Conservation (phyloP, 2,329 filamentous ascomycete species). For the Monilinia fructicola region DNA sequence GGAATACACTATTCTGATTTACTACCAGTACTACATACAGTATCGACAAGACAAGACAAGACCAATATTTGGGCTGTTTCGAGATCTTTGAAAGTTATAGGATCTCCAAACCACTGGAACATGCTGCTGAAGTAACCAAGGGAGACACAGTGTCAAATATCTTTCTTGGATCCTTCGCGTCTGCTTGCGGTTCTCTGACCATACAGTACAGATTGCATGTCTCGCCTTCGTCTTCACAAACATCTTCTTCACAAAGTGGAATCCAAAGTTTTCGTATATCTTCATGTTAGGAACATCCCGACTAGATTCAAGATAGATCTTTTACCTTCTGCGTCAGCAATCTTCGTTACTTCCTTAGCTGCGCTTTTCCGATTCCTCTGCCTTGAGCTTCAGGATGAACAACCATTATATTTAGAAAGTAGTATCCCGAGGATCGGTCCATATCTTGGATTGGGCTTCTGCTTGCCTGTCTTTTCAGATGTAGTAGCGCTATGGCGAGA, state of each 20-base stretch:
- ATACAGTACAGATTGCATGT: slow-evolving; percentile 53
- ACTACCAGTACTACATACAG: background rate
- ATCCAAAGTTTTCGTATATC: slow-evolving; percentile 71
- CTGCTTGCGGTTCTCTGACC: slow-evolving; percentile 45
- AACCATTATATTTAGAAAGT: slow-evolving; percentile 75
- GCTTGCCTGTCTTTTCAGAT: slow-evolving; percentile 70
- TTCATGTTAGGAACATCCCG: slow-evolving; percentile 65
- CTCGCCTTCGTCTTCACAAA: slow-evolving; percentile 62
- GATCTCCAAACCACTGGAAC: slow-evolving; percentile 2
- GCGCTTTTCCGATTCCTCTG: slow-evolving; percentile 61
- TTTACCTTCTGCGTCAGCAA: slow-evolving; percentile 63
- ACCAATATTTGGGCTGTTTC: slow-evolving; percentile 3
- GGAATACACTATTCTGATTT: background rate
- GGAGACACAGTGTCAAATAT: slow-evolving; percentile 4
- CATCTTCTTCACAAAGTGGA: slow-evolving; percentile 63
- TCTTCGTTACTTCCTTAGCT: slow-evolving; percentile 61
- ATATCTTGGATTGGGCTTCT: slow-evolving; percentile 59
- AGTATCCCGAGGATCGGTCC: slow-evolving; percentile 66
- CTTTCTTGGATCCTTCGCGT: slow-evolving; percentile 9
- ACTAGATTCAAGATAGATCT: slow-evolving; percentile 69
- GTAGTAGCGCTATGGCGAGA: slow-evolving; percentile 56
- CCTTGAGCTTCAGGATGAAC: slow-evolving; percentile 65
- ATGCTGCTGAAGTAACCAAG: background rate
- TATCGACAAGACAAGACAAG: background rate
- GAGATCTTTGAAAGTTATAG: slow-evolving; percentile 5